phyloP scores from a whole-genome alignment of 768 basidiomycete genomes.

The Baorangia bicolor region DNA sequence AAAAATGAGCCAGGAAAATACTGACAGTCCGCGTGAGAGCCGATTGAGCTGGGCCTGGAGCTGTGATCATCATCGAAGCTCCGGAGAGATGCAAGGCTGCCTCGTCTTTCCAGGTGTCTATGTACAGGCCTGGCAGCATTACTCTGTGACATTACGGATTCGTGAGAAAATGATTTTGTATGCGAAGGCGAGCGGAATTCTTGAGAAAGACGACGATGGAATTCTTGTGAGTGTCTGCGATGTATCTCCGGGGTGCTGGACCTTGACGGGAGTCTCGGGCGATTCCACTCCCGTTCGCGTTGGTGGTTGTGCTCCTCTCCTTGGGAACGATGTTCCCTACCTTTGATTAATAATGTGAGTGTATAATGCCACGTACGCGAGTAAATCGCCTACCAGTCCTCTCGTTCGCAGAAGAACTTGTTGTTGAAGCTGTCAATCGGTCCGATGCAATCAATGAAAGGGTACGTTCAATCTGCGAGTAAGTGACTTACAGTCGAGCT shows the following conservation, averaged over 20 bases:
- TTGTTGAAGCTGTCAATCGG: conserved; percentile 28
- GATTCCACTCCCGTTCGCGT: conserved; percentile 52
- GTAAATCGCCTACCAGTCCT: conserved; percentile 24
- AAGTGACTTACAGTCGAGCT: conserved; percentile 18
- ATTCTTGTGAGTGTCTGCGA: conserved; percentile 28
- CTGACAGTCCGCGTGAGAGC: conserved; percentile 57
- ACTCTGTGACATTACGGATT: conserved; percentile 9
- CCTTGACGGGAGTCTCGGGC: conserved; percentile 26
- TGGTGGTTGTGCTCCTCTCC: conserved; percentile 37
- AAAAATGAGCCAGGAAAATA: conserved; percentile 3
- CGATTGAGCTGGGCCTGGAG: conserved; percentile 44
- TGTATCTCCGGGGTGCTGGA: conserved; percentile 26
- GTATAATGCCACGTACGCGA: not conserved
- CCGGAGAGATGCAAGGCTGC: conserved; percentile 42
- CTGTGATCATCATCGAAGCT: conserved; percentile 43
- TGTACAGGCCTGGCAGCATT: conserved; percentile 6
- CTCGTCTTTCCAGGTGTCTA: conserved; percentile 24
- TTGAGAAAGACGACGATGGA: conserved; percentile 27
- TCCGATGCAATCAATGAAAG: not conserved
- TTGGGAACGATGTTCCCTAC: conserved; percentile 28
- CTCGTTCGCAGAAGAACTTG: conserved; percentile 22
- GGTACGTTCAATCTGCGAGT: not conserved
- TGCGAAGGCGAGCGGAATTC: conserved; percentile 30
- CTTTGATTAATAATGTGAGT: conserved; percentile 17
- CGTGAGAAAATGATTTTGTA: conserved; percentile 19